Evolutionary conservation across 768 basidiomycete genomes (phyloP).

Genomic region (Serpula lacrymans): DNA sequence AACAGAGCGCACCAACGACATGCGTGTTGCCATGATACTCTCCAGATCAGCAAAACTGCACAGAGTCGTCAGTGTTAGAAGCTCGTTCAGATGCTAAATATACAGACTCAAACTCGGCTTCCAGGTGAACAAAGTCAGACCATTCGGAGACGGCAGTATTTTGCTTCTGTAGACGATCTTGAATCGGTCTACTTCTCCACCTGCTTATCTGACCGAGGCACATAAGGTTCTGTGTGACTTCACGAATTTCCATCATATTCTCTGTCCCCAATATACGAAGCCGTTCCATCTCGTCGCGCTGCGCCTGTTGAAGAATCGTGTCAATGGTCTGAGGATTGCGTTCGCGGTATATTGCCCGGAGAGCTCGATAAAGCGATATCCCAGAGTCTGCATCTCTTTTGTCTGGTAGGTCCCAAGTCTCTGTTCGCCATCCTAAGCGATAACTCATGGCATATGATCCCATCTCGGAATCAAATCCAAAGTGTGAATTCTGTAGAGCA

Average conservation of each 20-base stretch:
- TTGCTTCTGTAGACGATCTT: slow-evolving; percentile 29
- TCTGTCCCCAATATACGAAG: slow-evolving; percentile 71
- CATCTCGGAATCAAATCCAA: slow-evolving; percentile 23
- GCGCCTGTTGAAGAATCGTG: slow-evolving; percentile 42
- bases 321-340: slow-evolving; percentile 53
- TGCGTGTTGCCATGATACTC: slow-evolving; percentile 73
- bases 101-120: slow-evolving; percentile 65
- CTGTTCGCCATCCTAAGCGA: slow-evolving; percentile 90
- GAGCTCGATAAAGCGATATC: slow-evolving; percentile 68
- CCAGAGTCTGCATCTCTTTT: slow-evolving; percentile 43
- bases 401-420: slow-evolving; percentile 91
- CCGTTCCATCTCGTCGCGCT: slow-evolving; percentile 59
- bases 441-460: slow-evolving; percentile 56
- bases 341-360: slow-evolving; percentile 82
- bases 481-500: slow-evolving; percentile 46
- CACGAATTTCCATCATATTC: slow-evolving; percentile 72
- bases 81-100: background rate
- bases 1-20: slow-evolving; percentile 74
- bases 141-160: slow-evolving; percentile 34
- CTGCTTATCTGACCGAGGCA: slow-evolving; percentile 73
- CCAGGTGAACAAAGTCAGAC: slow-evolving; percentile 44
- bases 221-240: slow-evolving; percentile 68
- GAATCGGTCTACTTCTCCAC: slow-evolving; percentile 47
- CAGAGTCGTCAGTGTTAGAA: slow-evolving; percentile 10
- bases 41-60: slow-evolving; percentile 74